phyloP scores from a whole-genome alignment of 2,329 filamentous ascomycete genomes.

The Trichoderma sp. region DNA sequence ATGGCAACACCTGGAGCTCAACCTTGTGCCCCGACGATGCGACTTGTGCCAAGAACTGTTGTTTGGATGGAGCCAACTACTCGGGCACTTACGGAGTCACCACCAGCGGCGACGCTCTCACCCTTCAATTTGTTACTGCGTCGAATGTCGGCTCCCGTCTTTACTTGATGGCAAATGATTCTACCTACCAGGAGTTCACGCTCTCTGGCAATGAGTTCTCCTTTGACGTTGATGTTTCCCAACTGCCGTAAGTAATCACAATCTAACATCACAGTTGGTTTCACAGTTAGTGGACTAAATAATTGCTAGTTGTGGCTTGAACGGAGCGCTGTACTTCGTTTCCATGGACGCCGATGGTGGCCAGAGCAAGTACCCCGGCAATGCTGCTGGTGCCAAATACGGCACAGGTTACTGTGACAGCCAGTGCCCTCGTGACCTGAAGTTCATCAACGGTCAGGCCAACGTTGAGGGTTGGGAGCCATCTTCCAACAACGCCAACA shows the following conservation, averaged over 20 bases:
- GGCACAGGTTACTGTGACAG: constrained; percentile 56
- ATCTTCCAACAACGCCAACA: constrained; percentile 52
- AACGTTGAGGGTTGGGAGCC: constrained; percentile 52
- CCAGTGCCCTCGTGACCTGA: constrained; percentile 54
- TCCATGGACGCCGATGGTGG: constrained; percentile 60
- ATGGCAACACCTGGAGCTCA: constrained; percentile 48
- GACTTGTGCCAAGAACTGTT: constrained; percentile 49
- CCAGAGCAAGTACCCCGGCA: constrained; percentile 46
- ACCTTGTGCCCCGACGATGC: constrained; percentile 39
- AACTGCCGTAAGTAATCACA: constrained; percentile 2
- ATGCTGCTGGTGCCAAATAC: constrained; percentile 55
- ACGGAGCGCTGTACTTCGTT: constrained; percentile 67
- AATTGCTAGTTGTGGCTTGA: constrained; percentile 61
- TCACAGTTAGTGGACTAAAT: neutral
- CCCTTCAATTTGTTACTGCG: constrained; percentile 56
- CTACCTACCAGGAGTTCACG: constrained; percentile 63
- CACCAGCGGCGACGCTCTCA: constrained; percentile 50
- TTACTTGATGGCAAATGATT: constrained; percentile 61
- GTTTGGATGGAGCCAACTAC: constrained; percentile 54
- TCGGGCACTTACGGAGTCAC: constrained; percentile 51
- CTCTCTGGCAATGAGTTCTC: constrained; percentile 67
- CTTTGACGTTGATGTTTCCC: constrained; percentile 68
- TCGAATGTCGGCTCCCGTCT: constrained; percentile 55
- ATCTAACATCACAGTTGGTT: neutral
- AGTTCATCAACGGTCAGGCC: constrained; percentile 56